Percentiles rank a stretch among this genome's conserved stretches.
These are phyloP conservation scores for Eucalyptus regnans DNA, from an alignment of 345 rosid species.

Conservation along the genomic window DNA sequence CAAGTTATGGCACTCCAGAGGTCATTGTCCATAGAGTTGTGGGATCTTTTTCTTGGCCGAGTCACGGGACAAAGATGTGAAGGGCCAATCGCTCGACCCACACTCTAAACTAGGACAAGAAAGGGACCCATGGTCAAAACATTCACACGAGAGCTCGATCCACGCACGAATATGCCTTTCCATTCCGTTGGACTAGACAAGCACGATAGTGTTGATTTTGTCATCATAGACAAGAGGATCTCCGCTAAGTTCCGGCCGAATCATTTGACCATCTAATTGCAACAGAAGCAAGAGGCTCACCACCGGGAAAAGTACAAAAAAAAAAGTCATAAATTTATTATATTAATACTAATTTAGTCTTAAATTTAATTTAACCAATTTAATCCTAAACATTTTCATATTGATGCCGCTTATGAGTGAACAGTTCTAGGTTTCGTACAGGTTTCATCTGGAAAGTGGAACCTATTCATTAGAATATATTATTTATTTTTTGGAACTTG, in stretches of 20 bases:
- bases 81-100: not conserved
- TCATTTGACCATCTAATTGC: not conserved
- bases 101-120: not conserved
- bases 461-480: too few relatives aligned
- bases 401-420: too few relatives aligned
- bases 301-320: not conserved
- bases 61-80: not conserved
- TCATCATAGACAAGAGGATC: not conserved
- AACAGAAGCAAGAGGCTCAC: not conserved
- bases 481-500: too few relatives aligned
- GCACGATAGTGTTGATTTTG: not conserved
- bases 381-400: rapidly evolving
- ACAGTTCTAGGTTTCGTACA: rapidly evolving
- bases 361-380: too few relatives aligned
- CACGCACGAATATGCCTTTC: not conserved
- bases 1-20: too few relatives aligned
- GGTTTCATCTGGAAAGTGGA: rapidly evolving
- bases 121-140: not conserved
- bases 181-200: not conserved
- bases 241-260: not conserved
- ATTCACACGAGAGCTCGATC: not conserved
- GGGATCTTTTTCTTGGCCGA: not conserved
- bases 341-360: too few relatives aligned
- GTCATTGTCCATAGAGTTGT: not conserved
- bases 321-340: too few relatives aligned